A percentile compares a stretch with the other conserved stretches of the same genome.
These are phyloP conservation scores for Arctostaphylos glauca DNA, from an alignment of 148 eudicot species.

Conservation along the genomic window DNA sequence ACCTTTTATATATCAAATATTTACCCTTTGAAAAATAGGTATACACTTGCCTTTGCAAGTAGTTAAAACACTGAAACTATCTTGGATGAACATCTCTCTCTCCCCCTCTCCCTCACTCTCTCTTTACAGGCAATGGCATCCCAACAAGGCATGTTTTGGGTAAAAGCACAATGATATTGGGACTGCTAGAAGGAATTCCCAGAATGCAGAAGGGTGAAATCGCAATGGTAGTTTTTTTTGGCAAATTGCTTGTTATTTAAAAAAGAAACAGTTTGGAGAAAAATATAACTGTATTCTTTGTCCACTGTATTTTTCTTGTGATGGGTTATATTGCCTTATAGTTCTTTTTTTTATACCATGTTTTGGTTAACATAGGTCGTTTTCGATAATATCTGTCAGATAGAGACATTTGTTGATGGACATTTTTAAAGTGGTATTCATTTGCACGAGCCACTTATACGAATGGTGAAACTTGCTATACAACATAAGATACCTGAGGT, in stretches of 20 bases:
- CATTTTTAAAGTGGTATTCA: not conserved
- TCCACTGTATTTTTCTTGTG: not conserved
- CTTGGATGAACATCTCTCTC: not conserved
- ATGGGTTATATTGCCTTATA: not conserved
- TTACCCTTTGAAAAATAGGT: too few species aligned
- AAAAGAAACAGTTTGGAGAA: too few species aligned
- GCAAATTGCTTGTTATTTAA: not conserved
- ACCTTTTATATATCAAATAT: too few species aligned
- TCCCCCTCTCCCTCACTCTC: not conserved
- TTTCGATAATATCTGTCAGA: not conserved
- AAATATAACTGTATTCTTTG: not conserved
- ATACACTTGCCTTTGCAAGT: too few species aligned
- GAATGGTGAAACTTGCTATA: not conserved
- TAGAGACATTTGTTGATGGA: not conserved
- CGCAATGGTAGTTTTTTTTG: slow-evolving; percentile 59
- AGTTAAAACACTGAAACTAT: too few species aligned
- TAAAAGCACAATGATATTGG: slow-evolving; percentile 90
- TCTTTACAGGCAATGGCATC: slow-evolving; percentile 63
- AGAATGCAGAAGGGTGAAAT: slow-evolving; percentile 95
- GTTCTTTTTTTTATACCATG: not conserved
- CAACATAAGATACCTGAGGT: not conserved
- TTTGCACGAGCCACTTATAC: not conserved
- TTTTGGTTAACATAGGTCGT: not conserved
- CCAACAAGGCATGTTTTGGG: slow-evolving; percentile 84
- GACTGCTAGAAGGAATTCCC: slow-evolving; percentile 94